Evolutionary conservation across 352 stramenopile species (phyloP).

Genomic region (Phytophthora pini): DNA sequence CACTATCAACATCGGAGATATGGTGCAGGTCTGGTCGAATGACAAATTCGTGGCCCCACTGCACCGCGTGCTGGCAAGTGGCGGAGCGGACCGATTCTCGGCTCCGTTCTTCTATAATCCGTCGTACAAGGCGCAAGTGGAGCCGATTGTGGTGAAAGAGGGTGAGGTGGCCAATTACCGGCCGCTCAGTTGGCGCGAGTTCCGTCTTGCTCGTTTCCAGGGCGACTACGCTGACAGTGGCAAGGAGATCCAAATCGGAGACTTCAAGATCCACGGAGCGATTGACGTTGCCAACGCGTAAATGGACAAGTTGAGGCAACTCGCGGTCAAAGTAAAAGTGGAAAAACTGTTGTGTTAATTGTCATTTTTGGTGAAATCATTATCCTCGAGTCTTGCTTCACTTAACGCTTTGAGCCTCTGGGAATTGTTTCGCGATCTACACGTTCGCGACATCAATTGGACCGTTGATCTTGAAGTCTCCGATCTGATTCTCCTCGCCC

Average conservation of each 20-base stretch:
- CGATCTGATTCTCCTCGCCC: slow-evolving; percentile 20
- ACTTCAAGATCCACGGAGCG: slow-evolving; percentile 52
- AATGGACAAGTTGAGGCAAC: neutral
- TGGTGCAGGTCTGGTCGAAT: slow-evolving; percentile 67
- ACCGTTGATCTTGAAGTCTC: slow-evolving; percentile 14
- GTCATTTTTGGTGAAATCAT: no score
- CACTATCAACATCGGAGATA: slow-evolving; percentile 70
- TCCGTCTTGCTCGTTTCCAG: slow-evolving; percentile 86
- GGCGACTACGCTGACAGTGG: slow-evolving; percentile 93
- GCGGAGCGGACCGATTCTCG: slow-evolving; percentile 50
- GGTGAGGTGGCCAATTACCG: slow-evolving; percentile 61
- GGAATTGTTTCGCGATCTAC: neutral
- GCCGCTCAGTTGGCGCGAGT: slow-evolving; percentile 89
- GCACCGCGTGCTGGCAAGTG: slow-evolving; percentile 55
- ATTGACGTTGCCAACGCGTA: slow-evolving; percentile 24
- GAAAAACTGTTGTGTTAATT: no score
- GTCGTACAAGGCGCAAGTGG: slow-evolving; percentile 68
- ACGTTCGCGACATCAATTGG: slow-evolving; percentile 8
- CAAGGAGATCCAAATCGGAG: slow-evolving; percentile 92
- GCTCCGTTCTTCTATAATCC: slow-evolving; percentile 75
- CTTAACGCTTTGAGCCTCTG: no score
- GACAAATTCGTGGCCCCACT: slow-evolving; percentile 53
- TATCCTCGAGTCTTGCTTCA: no score
- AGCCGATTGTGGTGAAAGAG: slow-evolving; percentile 56
- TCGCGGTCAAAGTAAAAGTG: no score